Conservation (phyloP, 257 asterid genomes). For the Fraxinus cuspidata region DNA sequence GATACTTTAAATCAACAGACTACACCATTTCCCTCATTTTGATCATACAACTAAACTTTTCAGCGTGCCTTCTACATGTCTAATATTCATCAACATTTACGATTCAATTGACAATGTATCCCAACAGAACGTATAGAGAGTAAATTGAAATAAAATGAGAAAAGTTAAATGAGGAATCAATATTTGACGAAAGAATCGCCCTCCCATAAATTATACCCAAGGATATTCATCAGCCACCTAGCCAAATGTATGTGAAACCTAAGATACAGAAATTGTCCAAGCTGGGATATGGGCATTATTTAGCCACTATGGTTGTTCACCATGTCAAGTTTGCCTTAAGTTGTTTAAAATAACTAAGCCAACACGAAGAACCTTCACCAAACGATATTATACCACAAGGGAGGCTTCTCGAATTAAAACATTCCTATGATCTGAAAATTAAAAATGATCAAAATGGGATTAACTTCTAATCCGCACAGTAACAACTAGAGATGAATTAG, state of each 20-base stretch:
- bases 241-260: not conserved
- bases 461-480: not conserved
- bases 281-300: not conserved
- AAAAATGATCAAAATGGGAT: not conserved
- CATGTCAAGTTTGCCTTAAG: not conserved
- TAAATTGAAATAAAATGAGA: not conserved
- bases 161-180: not conserved
- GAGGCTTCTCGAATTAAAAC: not conserved
- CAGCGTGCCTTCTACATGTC: not conserved
- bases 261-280: not conserved
- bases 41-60: not conserved
- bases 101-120: not conserved
- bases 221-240: not conserved
- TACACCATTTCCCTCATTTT: not conserved
- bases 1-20: not conserved
- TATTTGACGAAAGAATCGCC: not conserved
- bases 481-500: not conserved
- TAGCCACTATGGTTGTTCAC: not conserved
- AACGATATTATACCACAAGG: not conserved
- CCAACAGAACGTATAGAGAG: not conserved
- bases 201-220: not conserved
- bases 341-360: not conserved
- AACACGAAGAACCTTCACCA: not conserved
- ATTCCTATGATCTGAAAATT: not conserved
- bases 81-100: not conserved